These are phyloP conservation scores for Persicaria maculosa DNA, from an alignment of 148 eudicot species.

Conservation along the genomic window DNA sequence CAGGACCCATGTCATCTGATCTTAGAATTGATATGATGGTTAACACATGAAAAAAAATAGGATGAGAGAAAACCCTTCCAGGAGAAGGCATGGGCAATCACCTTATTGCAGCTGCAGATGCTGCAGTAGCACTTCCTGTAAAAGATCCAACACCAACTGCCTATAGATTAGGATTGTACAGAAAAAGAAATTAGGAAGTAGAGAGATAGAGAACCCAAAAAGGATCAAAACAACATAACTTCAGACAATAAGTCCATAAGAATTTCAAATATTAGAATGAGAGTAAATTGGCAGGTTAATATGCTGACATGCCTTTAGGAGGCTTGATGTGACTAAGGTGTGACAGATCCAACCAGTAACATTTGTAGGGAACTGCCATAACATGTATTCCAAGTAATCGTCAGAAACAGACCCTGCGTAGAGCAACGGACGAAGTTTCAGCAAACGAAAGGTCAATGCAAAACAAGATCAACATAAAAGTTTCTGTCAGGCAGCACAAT, in stretches of 20 bases:
- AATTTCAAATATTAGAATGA: conserved; percentile 15
- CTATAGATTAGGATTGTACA: conserved; percentile 26
- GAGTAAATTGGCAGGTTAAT: conserved; percentile 10
- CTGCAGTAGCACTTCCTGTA: conserved; percentile 84
- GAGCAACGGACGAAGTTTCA: conserved; percentile 10
- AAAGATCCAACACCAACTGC: conserved; percentile 94
- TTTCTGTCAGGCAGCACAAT: neutral
- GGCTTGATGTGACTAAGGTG: conserved; percentile 92
- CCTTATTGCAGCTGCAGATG: conserved; percentile 99
- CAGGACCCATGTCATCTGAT: neutral
- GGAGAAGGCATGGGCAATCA: conserved; percentile 15
- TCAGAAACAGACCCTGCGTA: conserved; percentile 86
- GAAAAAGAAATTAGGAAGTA: neutral
- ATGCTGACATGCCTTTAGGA: conserved; percentile 62
- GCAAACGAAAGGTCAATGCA: neutral
- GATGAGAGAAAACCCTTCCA: neutral
- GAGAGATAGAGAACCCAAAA: neutral
- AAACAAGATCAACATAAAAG: neutral
- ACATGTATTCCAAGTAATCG: conserved; percentile 93
- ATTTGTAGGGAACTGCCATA: conserved; percentile 95
- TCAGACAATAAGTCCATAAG: neutral
- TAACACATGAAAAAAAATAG: neutral
- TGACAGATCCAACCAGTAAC: conserved; percentile 96
- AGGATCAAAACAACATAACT: neutral
- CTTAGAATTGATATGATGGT: neutral